A percentile compares a stretch with the other conserved stretches of the same genome.
Conservation (phyloP, 768 basidiomycete species). For the Hericium erinaceus region DNA sequence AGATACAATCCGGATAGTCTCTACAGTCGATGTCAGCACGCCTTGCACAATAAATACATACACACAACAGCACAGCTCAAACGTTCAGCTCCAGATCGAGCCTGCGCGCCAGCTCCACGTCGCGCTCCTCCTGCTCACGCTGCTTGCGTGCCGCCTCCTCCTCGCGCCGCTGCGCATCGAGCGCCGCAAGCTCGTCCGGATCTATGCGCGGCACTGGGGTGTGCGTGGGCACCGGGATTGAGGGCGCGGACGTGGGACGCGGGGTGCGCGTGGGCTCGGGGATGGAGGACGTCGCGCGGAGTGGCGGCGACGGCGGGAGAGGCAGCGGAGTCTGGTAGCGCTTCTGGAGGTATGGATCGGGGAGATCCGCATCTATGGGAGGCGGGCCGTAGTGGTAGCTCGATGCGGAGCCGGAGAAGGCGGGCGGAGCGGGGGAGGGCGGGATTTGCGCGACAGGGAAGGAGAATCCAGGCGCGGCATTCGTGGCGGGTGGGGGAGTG, state of each 20-base stretch:
- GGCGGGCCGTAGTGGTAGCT: constrained; percentile 18
- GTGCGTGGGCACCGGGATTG: neutral
- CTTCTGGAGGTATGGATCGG: constrained; percentile 33
- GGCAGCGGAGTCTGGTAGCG: constrained; percentile 50
- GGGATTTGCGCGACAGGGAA: neutral
- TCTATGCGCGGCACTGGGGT: neutral
- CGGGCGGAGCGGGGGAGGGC: neutral
- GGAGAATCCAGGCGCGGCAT: neutral
- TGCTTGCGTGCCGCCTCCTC: constrained; percentile 4
- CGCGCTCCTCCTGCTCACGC: constrained; percentile 13
- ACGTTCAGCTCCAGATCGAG: constrained; percentile 14
- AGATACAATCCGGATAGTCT: too few species aligned
- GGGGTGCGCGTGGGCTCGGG: neutral
- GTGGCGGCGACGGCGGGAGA: constrained; percentile 25
- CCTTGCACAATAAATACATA: too few species aligned
- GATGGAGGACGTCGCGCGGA: neutral
- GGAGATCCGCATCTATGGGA: constrained; percentile 26
- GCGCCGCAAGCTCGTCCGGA: constrained; percentile 4
- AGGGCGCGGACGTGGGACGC: neutral
- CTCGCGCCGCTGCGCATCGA: constrained; percentile 7
- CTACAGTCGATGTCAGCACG: too few species aligned
- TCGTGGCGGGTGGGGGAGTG: neutral
- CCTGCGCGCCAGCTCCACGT: constrained; percentile 12
- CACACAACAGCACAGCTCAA: too few species aligned
- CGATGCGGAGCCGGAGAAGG: neutral